Evolutionary conservation across 2,329 filamentous ascomycete genomes (phyloP).

Genomic region (Colletotrichum zoysiae): DNA sequence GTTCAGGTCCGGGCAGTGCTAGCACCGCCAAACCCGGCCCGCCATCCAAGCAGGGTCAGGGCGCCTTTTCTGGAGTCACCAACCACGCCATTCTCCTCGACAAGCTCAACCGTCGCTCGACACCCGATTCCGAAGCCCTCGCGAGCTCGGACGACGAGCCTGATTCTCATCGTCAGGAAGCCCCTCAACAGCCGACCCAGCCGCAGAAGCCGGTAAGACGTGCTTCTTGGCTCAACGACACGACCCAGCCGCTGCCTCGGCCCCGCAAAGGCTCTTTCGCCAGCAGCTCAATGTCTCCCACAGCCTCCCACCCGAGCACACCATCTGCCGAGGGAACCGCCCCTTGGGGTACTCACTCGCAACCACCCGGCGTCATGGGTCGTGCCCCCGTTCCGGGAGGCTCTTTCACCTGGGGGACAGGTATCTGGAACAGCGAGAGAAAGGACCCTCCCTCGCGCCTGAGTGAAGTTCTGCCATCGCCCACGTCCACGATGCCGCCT

Average conservation of each 20-base stretch:
- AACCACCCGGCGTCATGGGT: conserved; percentile 60
- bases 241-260: conserved; percentile 71
- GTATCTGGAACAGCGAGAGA: conserved; percentile 85
- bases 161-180: conserved; percentile 72
- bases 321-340: conserved; percentile 70
- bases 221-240: conserved; percentile 89
- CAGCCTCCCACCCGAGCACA: conserved; percentile 83
- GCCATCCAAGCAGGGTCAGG: conserved; percentile 64
- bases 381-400: conserved; percentile 59
- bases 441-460: conserved; percentile 83
- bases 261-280: conserved; percentile 83
- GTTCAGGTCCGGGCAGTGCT: conserved; percentile 49
- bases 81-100: conserved; percentile 78
- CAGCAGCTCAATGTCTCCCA: conserved; percentile 81
- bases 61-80: conserved; percentile 59
- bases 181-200: conserved; percentile 60
- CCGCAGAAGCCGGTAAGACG: conserved; percentile 75
- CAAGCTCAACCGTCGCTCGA: conserved; percentile 83
- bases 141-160: conserved; percentile 95
- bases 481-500: conserved; percentile 71
- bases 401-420: conserved; percentile 79
- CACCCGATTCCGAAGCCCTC: conserved; percentile 92
- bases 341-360: conserved; percentile 67
- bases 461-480: conserved; percentile 80
- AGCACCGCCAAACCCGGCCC: conserved; percentile 63